A percentile compares a stretch with the other conserved stretches of the same genome.
These are phyloP conservation scores for Calocybe gangraenosa DNA, from an alignment of 768 basidiomycete genomes.

Conservation along the genomic window DNA sequence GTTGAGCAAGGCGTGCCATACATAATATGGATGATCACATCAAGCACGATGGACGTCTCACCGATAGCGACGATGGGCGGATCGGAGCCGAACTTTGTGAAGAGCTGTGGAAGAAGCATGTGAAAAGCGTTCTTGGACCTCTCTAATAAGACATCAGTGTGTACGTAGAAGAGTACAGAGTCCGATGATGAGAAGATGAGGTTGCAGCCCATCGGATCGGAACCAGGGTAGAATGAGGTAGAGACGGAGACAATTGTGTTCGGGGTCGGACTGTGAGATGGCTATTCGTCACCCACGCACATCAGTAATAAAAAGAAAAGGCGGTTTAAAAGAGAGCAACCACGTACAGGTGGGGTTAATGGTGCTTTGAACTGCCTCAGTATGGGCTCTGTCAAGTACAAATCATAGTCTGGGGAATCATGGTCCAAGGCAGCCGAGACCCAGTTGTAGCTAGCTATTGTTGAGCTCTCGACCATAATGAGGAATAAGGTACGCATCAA, in stretches of 20 bases:
- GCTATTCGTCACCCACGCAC: background rate
- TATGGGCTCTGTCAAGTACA: no score
- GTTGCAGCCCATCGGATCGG: conserved; percentile 18
- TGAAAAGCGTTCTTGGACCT: conserved; percentile 15
- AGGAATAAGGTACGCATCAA: no score
- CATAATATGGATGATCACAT: conserved; percentile 51
- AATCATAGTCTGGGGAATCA: no score
- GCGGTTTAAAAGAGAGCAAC: background rate
- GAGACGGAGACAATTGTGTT: conserved; percentile 19
- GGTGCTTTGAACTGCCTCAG: background rate
- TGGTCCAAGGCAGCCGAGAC: no score
- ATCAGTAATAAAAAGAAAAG: background rate
- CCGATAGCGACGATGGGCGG: conserved; percentile 30
- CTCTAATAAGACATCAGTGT: conserved; percentile 12
- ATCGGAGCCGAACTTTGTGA: conserved; percentile 17
- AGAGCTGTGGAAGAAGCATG: conserved; percentile 16
- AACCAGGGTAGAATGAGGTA: conserved; percentile 22
- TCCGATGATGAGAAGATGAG: conserved; percentile 24
- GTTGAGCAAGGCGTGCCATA: conserved; percentile 49
- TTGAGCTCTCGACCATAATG: no score
- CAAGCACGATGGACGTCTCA: conserved; percentile 42
- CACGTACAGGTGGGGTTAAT: background rate
- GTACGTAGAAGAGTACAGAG: conserved; percentile 25
- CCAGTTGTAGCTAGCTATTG: no score
- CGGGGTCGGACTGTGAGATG: background rate